Percentiles rank a stretch among this genome's conserved stretches.
Conservation (phyloP, 495 filamentous ascomycete genomes). For the Filosporella fistucella region DNA sequence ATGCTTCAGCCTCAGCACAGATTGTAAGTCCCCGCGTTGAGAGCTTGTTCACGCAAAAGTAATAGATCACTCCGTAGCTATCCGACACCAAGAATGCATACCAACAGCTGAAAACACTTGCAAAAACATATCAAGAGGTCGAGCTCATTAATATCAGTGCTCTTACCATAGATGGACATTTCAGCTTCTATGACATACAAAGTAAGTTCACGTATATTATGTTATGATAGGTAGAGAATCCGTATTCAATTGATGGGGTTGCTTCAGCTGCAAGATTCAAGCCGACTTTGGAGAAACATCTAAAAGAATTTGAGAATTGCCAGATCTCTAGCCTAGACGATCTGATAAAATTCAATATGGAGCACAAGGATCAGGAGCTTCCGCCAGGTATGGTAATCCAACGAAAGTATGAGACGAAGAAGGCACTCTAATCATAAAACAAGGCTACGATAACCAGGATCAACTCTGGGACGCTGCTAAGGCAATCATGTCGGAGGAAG, state of each 20-base stretch:
- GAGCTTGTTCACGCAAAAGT: background rate
- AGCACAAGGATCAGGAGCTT: constrained; percentile 8
- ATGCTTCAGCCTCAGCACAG: background rate
- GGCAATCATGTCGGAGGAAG: background rate
- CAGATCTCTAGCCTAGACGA: constrained; percentile 1
- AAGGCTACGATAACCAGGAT: background rate
- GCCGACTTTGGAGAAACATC: background rate
- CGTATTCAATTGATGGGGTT: no score
- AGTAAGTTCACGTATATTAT: no score
- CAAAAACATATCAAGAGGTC: background rate
- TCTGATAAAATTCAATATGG: constrained; percentile 16
- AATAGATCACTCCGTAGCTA: background rate
- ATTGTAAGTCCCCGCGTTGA: background rate
- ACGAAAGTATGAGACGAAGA: background rate
- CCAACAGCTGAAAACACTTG: background rate
- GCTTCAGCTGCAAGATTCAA: background rate
- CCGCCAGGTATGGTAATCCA: constrained; percentile 7
- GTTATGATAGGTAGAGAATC: no score
- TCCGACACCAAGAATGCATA: background rate
- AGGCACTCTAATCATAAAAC: background rate
- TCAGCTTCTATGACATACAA: background rate
- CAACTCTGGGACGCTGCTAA: background rate
- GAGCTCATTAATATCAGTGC: background rate
- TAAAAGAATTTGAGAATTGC: constrained; percentile 7
- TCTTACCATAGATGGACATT: background rate